Base-by-base conservation (phyloP, 1,139 yeast species). In the Protomyces lactucae-debilis region DNA sequence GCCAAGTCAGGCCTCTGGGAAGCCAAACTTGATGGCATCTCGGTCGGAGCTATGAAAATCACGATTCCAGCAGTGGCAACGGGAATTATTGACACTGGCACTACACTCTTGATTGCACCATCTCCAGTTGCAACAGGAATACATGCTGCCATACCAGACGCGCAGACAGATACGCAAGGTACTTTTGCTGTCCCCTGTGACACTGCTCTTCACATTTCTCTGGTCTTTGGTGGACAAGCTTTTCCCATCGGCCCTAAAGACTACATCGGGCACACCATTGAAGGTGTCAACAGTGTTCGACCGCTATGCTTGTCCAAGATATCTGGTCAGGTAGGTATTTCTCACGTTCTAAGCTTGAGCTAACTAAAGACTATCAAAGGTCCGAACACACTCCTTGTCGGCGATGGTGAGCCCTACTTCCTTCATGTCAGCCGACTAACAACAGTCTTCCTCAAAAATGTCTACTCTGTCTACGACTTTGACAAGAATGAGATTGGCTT, bases 51-150 rank as follows among this genome's bases (percentile, higher is more conserved):
- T 3, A 69, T 71, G 35, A 67, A 69, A 40, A 74, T 79, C n/a
- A 68, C 70, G 3, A 79, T 80, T 65, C 70, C 68, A 9, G 69
- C 74, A 32, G 5, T 32, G 16, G 76, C 85, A 72, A 71, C 75
- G 3, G 85, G 84, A 3, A 78, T 85, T 53, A 76, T 85, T 35
- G 91, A 85, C 71, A 83, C 88, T 12, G 90, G 89, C 18, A 85
- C 89, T 1, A 85, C 89, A 0, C 82, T 86, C 1, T 73, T 85
- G 32, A 83, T 83, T 5, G 74, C 84, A 60, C 85, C 88, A 1
- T 74, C 80, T n/a, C 74, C 73, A 23, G 88, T 85, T 70, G 88
- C 89, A 1, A 70, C 78, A 52, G 73, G 68, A 32, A 66, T 85
- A 14, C 89, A 85, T 71, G 71, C 81, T 14, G 83, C 77, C 70